These are phyloP conservation scores for Boletellus ananas DNA, from an alignment of 768 basidiomycete genomes.

Conservation along the genomic window DNA sequence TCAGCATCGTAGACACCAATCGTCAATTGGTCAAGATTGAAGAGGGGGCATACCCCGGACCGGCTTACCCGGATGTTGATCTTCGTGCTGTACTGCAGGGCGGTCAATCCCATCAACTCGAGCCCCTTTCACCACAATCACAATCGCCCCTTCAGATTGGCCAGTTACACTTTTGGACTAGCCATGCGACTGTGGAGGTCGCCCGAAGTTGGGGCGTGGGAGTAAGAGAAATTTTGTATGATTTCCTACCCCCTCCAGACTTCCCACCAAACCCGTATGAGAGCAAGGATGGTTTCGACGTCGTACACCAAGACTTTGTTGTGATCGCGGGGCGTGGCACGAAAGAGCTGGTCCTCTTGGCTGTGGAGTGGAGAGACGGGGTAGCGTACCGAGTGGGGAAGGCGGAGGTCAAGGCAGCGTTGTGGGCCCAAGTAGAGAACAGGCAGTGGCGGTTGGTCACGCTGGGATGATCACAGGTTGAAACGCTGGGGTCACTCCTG, in stretches of 20 bases:
- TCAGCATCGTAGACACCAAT: conserved; percentile 3
- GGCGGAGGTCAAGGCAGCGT: neutral
- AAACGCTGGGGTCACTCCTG: neutral
- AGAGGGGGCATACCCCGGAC: no score
- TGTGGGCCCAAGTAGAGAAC: conserved; percentile 7
- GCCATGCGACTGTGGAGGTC: neutral
- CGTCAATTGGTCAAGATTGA: no score
- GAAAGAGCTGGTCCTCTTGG: conserved; percentile 3
- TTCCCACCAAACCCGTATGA: neutral
- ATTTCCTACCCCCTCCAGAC: neutral
- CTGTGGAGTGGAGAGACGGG: conserved; percentile 14
- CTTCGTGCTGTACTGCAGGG: no score
- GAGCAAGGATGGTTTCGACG: neutral
- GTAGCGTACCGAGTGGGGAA: conserved; percentile 14
- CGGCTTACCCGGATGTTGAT: no score
- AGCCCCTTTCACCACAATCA: neutral
- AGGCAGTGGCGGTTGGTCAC: conserved; percentile 13
- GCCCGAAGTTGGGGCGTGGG: neutral
- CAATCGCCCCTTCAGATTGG: neutral
- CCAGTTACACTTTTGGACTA: conserved; percentile 16
- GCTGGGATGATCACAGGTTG: conserved; percentile 8
- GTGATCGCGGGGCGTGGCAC: conserved; percentile 2
- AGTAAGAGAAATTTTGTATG: neutral
- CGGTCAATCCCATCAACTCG: no score
- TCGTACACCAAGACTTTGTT: conserved; percentile 12